Percentiles rank a stretch among this genome's conserved stretches.
phyloP scores from a whole-genome alignment of 331 rosid species.

The Saraca asoca region DNA sequence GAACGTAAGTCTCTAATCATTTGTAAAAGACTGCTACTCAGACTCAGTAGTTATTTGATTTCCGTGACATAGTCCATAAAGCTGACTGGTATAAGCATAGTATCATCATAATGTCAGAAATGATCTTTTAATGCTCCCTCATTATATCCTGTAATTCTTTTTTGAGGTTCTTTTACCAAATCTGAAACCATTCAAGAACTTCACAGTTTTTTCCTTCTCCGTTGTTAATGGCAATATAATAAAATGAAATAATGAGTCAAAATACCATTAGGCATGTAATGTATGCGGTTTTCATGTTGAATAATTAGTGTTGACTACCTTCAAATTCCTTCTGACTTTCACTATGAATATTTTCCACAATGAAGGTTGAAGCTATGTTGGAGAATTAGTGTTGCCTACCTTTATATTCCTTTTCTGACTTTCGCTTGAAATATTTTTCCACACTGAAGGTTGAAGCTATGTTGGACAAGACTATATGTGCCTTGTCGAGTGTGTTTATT shows the following conservation, averaged over 20 bases:
- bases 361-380: slow-evolving; percentile 95
- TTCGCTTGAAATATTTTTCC: slow-evolving; percentile 27
- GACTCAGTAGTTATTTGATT: background rate
- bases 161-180: background rate
- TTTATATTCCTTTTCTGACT: slow-evolving; percentile 20
- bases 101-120: background rate
- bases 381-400: slow-evolving; percentile 36
- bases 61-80: background rate
- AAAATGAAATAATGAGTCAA: background rate
- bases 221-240: background rate
- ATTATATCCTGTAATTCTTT: background rate
- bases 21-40: background rate
- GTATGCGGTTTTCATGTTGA: no score
- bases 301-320: background rate
- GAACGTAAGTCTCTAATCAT: background rate
- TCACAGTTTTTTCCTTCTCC: background rate
- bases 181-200: background rate
- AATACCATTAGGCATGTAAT: background rate
- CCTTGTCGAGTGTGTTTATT: slow-evolving; percentile 82
- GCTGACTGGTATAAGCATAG: background rate
- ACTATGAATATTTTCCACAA: slow-evolving; percentile 26
- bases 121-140: background rate
- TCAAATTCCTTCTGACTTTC: slow-evolving; percentile 25
- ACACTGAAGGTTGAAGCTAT: slow-evolving; percentile 86
- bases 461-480: slow-evolving; percentile 95